Evolutionary conservation across 2,329 filamentous ascomycete species (phyloP), one percentile per base, ranked within the genome.

Genomic region (Trichocomaceae sp.): DNA sequence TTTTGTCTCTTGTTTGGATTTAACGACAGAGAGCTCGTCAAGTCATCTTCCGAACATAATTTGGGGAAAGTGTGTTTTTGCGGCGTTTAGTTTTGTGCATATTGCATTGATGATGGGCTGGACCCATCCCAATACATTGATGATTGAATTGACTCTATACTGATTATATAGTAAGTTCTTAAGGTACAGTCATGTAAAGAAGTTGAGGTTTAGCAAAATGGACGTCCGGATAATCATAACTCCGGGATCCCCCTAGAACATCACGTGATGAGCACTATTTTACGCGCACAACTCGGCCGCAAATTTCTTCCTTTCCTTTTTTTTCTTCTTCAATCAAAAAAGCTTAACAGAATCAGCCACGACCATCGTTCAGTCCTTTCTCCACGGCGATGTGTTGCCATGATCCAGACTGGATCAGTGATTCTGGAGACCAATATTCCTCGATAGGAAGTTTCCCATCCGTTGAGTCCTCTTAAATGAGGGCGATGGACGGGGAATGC

Each of bases 401-500:
- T 83, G 79, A 77, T 73, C 73, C 71, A 46, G 50, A 26, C 62
- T 71, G 74, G 47, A 75, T 76, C 77, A 77, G 74, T 78, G 80
- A 82, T 75, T 83, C 81, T 81, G 81, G 75, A 86, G 83, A 86
- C 70, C 57, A 75, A 82, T 63, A 58, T 69, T 77, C 78, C 78
- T 73, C 72, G 76, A 83, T 85, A 86, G 84, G 83, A 86, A 87
- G 82, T 85, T 83, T 78, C 75, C 74, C 76, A 77, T 77, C 79
- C 83, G 82, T 80, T 58, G 82, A 74, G 82, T 85, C 80, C 75
- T 83, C 83, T 86, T 83, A 60, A 79, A 67, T 85, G 83, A 84
- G 79, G 82, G 82, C 83, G 81, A 85, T 83, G 83, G 77, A 81
- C 74, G 75, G 73, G 73, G 77, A 81, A 85, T 86, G 84, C 85